These are phyloP conservation scores for Mucor irregularis DNA, from an alignment of 371 early-diverging fungal genomes.

Conservation along the genomic window DNA sequence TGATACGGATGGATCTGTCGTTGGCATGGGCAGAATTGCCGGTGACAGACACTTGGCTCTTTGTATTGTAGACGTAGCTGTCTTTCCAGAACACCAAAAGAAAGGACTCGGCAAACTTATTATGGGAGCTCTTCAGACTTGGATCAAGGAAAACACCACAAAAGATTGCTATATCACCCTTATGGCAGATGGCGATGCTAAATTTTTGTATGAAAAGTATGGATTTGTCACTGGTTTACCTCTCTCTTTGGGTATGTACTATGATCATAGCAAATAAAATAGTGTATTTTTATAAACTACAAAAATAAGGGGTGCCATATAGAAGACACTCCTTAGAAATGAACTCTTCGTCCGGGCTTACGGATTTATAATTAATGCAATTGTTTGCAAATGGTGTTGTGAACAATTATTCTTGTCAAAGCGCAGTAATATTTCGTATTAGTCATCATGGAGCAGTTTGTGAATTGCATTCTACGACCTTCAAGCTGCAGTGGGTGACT, in stretches of 20 bases:
- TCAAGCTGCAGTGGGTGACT: no score
- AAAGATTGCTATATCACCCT: conserved; percentile 1
- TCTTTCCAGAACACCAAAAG: conserved; percentile 1
- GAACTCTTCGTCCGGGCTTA: no score
- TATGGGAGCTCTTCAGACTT: background rate
- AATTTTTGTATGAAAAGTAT: conserved; percentile 1
- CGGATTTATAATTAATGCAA: no score
- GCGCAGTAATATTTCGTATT: no score
- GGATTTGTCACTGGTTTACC: conserved; percentile 4
- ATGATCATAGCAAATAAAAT: no score
- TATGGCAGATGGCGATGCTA: conserved; percentile 6
- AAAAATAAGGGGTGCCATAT: no score
- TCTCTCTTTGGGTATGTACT: conserved; percentile 3
- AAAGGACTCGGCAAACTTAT: conserved; percentile 1
- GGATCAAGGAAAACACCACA: background rate
- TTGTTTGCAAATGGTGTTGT: no score
- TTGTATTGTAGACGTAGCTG: background rate
- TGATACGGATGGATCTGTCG: background rate
- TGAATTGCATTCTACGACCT: no score
- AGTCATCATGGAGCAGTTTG: no score
- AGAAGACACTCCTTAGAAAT: no score
- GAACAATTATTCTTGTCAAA: no score
- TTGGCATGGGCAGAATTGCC: background rate
- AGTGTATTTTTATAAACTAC: no score
- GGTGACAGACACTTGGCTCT: background rate